phyloP scores from a whole-genome alignment of 345 rosid species.

The Camelina hispida region DNA sequence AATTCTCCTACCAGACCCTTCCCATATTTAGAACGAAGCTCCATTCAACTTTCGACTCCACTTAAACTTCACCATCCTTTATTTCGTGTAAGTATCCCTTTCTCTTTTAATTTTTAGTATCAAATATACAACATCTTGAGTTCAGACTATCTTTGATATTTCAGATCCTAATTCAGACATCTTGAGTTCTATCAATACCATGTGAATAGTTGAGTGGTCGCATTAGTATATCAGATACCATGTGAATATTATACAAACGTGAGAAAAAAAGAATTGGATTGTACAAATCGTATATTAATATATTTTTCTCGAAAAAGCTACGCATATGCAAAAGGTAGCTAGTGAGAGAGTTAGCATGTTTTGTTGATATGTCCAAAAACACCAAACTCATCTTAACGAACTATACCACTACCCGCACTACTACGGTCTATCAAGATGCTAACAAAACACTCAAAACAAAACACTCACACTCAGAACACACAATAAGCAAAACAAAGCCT shows the following conservation, averaged over 20 bases:
- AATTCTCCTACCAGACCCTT: slow-evolving; percentile 31
- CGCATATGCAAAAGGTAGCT: slow-evolving; percentile 32
- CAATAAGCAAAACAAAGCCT: slow-evolving; percentile 33
- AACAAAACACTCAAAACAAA: too few relatives aligned
- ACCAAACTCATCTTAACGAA: slow-evolving; percentile 41
- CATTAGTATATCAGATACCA: not conserved
- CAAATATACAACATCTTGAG: not conserved
- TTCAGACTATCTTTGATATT: slow-evolving; percentile 9
- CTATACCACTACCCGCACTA: slow-evolving; percentile 32
- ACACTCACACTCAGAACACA: slow-evolving; percentile 29
- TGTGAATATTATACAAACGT: not conserved
- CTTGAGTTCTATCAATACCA: slow-evolving; percentile 20
- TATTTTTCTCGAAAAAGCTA: slow-evolving; percentile 19
- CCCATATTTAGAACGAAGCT: slow-evolving; percentile 35
- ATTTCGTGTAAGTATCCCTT: slow-evolving; percentile 27
- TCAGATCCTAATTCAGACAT: slow-evolving; percentile 18
- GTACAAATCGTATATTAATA: not conserved
- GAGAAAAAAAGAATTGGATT: slow-evolving; percentile 11
- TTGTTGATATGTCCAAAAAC: slow-evolving; percentile 39
- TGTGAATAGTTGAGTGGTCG: slow-evolving; percentile 33
- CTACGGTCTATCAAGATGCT: slow-evolving; percentile 31
- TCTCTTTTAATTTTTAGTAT: slow-evolving; percentile 5
- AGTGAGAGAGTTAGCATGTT: slow-evolving; percentile 35
- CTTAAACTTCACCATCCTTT: slow-evolving; percentile 21
- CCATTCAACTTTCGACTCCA: slow-evolving; percentile 39